Base-by-base conservation (phyloP, 2,329 filamentous ascomycete species). In the Beauveria pseudobassiana region DNA sequence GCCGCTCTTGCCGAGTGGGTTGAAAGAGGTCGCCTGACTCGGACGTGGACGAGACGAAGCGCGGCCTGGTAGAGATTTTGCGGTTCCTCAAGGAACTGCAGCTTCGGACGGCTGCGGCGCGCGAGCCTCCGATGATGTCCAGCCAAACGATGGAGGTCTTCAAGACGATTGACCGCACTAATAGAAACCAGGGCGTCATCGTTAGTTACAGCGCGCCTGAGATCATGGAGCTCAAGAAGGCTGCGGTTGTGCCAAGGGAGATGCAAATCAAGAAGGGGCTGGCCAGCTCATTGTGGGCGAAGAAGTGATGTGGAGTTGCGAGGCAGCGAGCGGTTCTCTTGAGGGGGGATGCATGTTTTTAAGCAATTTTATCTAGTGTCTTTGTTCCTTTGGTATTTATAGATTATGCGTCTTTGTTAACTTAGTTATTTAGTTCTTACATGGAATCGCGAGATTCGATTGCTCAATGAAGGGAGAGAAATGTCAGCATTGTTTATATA, bases 1-100 rank as follows among this genome's bases (percentile, higher is more conserved):
- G 69, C 66, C 1, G 67, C 69, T 3, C 63, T 72, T 12, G 65
- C 69, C 1, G 62, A 65, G 22, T 73, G 70, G 70, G 58, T 67
- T 7, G 40, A 62, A 3, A 63, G 68, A 14, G 69, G 69, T 0
- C 67, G 67, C 18, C 63, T 73, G n/a, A 64, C 5, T 64, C 58
- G 9, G 62, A 69, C 7, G 59, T 54, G 3, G 66, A 70, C 12
- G 64, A 67, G 6, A 62, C 72, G 26, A 69, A 66, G 26, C 55
- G 66, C 0, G 64, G 66, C 3, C 53, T 71, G 0, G 28, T 69
- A 2, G 30, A 64, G 0, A 46, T 70, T 1, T 61, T 74, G 3
- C 65, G 67, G 5, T 52, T 66, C 10, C 63, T 72, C 5, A 26
- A 57, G 3, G 63, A 64, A 3, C 62, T 72, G 53, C 69, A 68